phyloP scores from a whole-genome alignment of 352 stramenopile species.

The Pythium scleroteichum region DNA sequence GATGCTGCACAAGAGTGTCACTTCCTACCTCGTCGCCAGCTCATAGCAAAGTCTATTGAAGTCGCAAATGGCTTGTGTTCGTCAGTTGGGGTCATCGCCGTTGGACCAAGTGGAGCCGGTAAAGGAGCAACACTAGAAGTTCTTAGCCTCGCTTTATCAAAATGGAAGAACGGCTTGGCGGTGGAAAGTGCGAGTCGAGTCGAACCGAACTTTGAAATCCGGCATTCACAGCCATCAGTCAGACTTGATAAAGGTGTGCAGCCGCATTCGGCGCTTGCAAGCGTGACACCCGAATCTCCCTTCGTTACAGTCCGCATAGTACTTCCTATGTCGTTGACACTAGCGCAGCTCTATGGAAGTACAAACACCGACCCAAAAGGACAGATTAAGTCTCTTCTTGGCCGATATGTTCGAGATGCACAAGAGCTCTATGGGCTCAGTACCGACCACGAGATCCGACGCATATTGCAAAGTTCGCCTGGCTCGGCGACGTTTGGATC shows the following conservation, averaged over 20 bases:
- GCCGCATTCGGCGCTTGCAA: too few species aligned
- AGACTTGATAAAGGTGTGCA: too few species aligned
- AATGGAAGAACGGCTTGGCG: slow-evolving; percentile 17
- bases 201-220: too few species aligned
- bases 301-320: slow-evolving; percentile 22
- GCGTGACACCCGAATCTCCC: neutral
- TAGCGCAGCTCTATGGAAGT: slow-evolving; percentile 26
- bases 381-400: slow-evolving; percentile 26
- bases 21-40: slow-evolving; percentile 15
- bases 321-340: slow-evolving; percentile 25
- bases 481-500: slow-evolving; percentile 2
- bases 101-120: slow-evolving; percentile 23
- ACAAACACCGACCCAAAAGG: slow-evolving; percentile 25
- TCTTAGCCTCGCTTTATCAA: slow-evolving; percentile 14
- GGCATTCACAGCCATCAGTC: too few species aligned
- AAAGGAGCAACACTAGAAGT: slow-evolving; percentile 21
- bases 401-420: slow-evolving; percentile 23
- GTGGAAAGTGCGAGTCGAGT: slow-evolving; percentile 1
- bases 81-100: slow-evolving; percentile 16
- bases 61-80: slow-evolving; percentile 1
- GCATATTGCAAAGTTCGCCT: neutral
- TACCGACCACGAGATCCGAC: slow-evolving; percentile 24
- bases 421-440: slow-evolving; percentile 26
- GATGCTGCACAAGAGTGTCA: slow-evolving; percentile 20
- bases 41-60: slow-evolving; percentile 12